Evolutionary conservation across 768 basidiomycete species (phyloP).

Genomic region (Suillus bovinus): DNA sequence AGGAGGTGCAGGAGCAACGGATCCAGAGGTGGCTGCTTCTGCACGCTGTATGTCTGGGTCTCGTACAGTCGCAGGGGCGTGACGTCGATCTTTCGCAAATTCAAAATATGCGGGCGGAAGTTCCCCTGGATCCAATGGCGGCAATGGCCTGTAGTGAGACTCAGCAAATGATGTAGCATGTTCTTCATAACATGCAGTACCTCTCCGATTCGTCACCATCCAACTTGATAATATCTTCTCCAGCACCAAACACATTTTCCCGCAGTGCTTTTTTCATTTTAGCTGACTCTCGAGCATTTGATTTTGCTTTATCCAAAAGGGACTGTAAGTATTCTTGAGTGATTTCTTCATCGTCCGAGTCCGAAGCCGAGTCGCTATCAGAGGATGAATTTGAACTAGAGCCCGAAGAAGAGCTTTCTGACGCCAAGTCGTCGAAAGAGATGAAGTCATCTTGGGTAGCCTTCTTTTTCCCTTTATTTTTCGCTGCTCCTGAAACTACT

Average conservation of each 20-base stretch:
- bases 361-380: slow-evolving; percentile 34
- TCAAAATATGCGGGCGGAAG: slow-evolving; percentile 68
- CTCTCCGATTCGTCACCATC: slow-evolving; percentile 36
- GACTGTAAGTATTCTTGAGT: slow-evolving; percentile 63
- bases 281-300: slow-evolving; percentile 43
- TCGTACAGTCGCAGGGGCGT: slow-evolving; percentile 47
- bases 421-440: slow-evolving; percentile 7
- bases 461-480: slow-evolving; percentile 12
- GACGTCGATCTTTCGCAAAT: slow-evolving; percentile 43
- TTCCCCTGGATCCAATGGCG: slow-evolving; percentile 62
- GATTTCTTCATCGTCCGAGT: slow-evolving; percentile 46
- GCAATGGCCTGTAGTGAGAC: slow-evolving; percentile 48
- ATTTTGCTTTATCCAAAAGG: slow-evolving; percentile 60
- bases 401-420: slow-evolving; percentile 9
- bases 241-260: slow-evolving; percentile 37
- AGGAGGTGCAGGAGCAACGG: slow-evolving; percentile 57
- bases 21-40: slow-evolving; percentile 51
- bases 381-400: slow-evolving; percentile 39
- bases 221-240: slow-evolving; percentile 56
- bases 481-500: not conserved
- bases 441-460: slow-evolving; percentile 5
- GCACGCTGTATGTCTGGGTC: slow-evolving; percentile 63
- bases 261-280: slow-evolving; percentile 23
- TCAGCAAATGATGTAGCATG: slow-evolving; percentile 9
- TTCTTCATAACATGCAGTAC: slow-evolving; percentile 29